Conservation (phyloP, 2,329 filamentous ascomycete genomes). For the Microsporum canis region DNA sequence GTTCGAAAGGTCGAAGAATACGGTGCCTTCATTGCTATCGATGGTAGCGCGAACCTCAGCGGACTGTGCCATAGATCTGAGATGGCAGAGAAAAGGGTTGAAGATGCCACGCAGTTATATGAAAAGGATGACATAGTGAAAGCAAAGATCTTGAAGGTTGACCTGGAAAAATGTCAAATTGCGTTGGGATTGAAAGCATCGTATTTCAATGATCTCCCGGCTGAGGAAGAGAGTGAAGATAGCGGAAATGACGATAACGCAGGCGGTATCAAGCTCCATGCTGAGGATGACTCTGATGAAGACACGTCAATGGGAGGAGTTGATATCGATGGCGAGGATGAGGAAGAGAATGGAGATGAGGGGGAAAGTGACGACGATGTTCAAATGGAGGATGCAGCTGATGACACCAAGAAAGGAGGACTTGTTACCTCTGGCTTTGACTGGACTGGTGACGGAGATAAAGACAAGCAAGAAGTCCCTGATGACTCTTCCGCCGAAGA, state of each 20-base stretch:
- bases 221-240: conserved; percentile 40
- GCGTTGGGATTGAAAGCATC: conserved; percentile 89
- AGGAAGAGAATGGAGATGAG: conserved; percentile 37
- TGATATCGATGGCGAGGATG: conserved; percentile 33
- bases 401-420: conserved; percentile 36
- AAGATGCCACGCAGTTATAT: conserved; percentile 82
- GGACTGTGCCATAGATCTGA: conserved; percentile 87
- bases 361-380: conserved; percentile 39
- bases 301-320: conserved; percentile 33
- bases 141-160: conserved; percentile 71
- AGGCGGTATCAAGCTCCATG: conserved; percentile 22
- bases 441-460: conserved; percentile 61
- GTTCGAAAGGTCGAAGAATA: conserved; percentile 91
- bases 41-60: conserved; percentile 77
- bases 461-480: conserved; percentile 23
- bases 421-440: conserved; percentile 71
- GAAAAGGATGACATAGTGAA: conserved; percentile 88
- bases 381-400: conserved; percentile 26
- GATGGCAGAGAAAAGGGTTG: conserved; percentile 72
- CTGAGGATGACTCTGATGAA: conserved; percentile 27
- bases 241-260: conserved; percentile 30
- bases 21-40: conserved; percentile 84
- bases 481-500: conserved; percentile 27
- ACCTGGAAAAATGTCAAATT: conserved; percentile 63
- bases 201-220: conserved; percentile 58